Base-by-base conservation (phyloP, 2,329 filamentous ascomycete species). In the Sphaerostilbella broomeana region DNA sequence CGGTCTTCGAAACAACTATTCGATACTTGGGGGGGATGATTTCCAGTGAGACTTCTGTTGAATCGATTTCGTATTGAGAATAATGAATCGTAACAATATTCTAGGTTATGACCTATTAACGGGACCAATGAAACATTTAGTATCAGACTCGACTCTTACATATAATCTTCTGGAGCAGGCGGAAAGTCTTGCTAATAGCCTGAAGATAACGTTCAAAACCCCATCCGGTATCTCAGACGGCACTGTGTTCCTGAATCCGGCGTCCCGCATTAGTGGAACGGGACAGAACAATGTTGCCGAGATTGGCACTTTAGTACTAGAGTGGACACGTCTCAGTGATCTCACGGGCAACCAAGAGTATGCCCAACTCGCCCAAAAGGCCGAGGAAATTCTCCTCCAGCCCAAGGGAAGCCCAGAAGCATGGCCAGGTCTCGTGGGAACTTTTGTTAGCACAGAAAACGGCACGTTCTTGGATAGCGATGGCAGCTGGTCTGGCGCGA, bases 1-100 rank as follows among this genome's bases (percentile, higher is more conserved):
- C 83, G 25, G 62, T 95, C 6, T 95, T 95, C 53, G 88, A 95
- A 62, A 94, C 86, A 0, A 95, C 86, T 1, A 94, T 95, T 54
- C 80, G 88, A 19, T 94, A 94, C 53, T 65, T 95, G 1, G 88
- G 77, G 8, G 88, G 87, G 12, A 70, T 95, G 51, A 56, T 95
- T 7, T 84, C 87, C 3, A 85, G 81, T 74, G 48, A 15, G 51
- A 34, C n/a, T 18, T 25, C 6, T 6, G 12, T 4, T 19, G 1
- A 12, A 20, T 20, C 4, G 9, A 12, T 7, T 9, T 22, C 6
- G 13, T 10, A 12, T 15, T 8, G 7, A 6, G 16, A 8, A 18
- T 25, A 7, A 28, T 38, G 29, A 48, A n/a, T 10, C 24, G n/a
- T 22, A n/a, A 8, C 2, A 26, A 7, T 10, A 28, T 26, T 18